phyloP scores from a whole-genome alignment of 441 rosid genomes.

The Macaranga tanarius region DNA sequence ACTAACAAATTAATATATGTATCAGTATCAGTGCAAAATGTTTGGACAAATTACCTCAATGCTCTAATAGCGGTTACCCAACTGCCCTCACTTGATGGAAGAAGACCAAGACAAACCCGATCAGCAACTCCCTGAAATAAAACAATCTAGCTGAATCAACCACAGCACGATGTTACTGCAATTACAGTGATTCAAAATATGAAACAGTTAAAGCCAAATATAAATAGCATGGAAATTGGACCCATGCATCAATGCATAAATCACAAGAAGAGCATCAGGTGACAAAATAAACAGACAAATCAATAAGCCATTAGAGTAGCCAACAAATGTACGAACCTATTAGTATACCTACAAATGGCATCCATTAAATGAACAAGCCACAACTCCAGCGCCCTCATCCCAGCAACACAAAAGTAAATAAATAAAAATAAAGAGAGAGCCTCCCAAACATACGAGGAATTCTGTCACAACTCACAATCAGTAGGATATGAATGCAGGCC shows the following conservation, averaged over 20 bases:
- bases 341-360: neutral
- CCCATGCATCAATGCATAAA: neutral
- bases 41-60: conserved; percentile 50
- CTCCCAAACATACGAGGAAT: neutral
- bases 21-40: neutral
- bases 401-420: no score
- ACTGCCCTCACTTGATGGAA: conserved; percentile 87
- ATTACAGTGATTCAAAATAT: conserved; percentile 6
- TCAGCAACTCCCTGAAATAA: conserved; percentile 74
- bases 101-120: conserved; percentile 90
- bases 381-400: no score
- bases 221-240: neutral
- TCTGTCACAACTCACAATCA: neutral
- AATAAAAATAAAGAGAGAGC: no score
- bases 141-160: conserved; percentile 19
- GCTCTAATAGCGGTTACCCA: conserved; percentile 87
- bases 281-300: neutral
- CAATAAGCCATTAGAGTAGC: neutral
- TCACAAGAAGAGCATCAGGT: neutral
- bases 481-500: neutral
- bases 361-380: neutral
- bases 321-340: neutral
- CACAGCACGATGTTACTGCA: neutral
- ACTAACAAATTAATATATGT: no score
- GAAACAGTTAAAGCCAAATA: neutral